These are phyloP conservation scores for Solanum appendiculatum DNA, from an alignment of 257 asterid genomes.

Conservation along the genomic window DNA sequence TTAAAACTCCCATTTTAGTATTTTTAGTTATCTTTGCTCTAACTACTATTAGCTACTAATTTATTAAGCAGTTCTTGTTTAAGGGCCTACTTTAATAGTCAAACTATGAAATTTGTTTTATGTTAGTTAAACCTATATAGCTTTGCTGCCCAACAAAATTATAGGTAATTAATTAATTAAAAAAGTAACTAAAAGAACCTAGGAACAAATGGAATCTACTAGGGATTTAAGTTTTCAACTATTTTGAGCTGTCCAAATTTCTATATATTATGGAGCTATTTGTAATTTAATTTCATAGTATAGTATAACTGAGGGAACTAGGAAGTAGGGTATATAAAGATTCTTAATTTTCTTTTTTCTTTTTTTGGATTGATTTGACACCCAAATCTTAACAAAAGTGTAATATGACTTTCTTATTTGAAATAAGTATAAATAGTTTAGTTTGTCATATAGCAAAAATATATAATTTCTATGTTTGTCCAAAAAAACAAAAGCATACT, in stretches of 20 bases:
- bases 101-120: background rate
- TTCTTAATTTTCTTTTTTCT: background rate
- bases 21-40: background rate
- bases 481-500: background rate
- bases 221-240: background rate
- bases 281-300: background rate
- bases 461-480: background rate
- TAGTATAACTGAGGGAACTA: background rate
- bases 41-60: background rate
- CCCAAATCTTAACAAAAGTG: background rate
- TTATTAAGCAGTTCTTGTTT: constrained; percentile 3
- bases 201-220: background rate
- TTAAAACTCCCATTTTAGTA: background rate
- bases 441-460: background rate
- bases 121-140: background rate
- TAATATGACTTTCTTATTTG: background rate
- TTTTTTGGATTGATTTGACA: background rate
- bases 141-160: background rate
- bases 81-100: constrained; percentile 1
- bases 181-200: background rate
- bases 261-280: background rate
- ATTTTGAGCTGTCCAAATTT: background rate
- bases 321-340: background rate
- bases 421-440: background rate
- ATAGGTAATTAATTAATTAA: background rate